phyloP scores from a whole-genome alignment of 192 early-diverging fungal species.

The Piromyces finnis region DNA sequence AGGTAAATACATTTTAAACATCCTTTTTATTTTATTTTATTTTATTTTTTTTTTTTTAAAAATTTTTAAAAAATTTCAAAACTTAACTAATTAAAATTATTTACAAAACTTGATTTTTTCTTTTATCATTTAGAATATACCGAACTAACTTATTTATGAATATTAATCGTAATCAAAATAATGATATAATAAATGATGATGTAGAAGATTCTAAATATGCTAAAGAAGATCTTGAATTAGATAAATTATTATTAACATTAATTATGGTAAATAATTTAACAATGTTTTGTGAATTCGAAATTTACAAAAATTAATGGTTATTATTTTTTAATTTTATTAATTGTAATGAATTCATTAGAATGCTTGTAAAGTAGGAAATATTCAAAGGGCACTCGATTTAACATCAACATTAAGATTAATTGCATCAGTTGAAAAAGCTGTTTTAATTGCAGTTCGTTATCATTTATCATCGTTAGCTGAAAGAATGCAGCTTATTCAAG shows the following conservation, averaged over 20 bases:
- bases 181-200: neutral
- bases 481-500: conserved; percentile 42
- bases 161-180: neutral
- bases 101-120: too few relatives aligned
- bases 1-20: conserved; percentile 9
- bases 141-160: neutral
- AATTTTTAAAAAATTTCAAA: too few relatives aligned
- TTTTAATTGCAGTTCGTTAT: conserved; percentile 61
- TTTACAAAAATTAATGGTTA: too few relatives aligned
- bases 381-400: conserved; percentile 66
- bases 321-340: too few relatives aligned
- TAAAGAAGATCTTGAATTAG: conserved; percentile 49
- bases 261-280: conserved; percentile 31
- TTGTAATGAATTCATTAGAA: conserved; percentile 5
- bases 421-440: conserved; percentile 59
- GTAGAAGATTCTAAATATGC: neutral
- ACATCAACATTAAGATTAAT: conserved; percentile 33
- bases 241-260: conserved; percentile 56
- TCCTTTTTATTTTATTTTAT: too few relatives aligned
- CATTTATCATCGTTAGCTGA: conserved; percentile 54
- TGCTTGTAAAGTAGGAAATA: conserved; percentile 61
- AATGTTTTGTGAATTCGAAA: too few relatives aligned
- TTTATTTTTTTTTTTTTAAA: too few relatives aligned
- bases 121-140: neutral
- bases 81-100: too few relatives aligned